phyloP scores from a whole-genome alignment of 2,329 filamentous ascomycete genomes.

The Botrytis cinerea region DNA sequence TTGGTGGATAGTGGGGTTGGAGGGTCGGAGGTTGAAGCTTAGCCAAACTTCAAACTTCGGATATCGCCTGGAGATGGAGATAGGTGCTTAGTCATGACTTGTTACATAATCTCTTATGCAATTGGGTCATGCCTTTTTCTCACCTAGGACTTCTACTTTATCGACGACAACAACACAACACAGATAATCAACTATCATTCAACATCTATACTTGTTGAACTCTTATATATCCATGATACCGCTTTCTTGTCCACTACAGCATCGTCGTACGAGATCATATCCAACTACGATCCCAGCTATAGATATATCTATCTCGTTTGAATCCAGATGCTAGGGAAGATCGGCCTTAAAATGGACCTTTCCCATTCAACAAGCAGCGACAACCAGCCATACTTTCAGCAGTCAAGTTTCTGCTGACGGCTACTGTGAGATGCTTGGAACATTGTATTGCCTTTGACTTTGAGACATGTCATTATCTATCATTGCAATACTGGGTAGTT shows the following conservation, averaged over 20 bases:
- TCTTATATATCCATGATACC: neutral
- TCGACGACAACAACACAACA: neutral
- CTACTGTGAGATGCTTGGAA: neutral
- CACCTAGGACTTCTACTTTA: neutral
- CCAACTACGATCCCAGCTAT: neutral
- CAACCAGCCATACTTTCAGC: neutral
- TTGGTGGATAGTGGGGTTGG: constrained; percentile 22
- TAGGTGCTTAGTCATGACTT: neutral
- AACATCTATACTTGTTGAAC: neutral
- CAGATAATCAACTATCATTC: neutral
- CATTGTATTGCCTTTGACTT: neutral
- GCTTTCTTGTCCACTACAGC: neutral
- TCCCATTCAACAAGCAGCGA: neutral
- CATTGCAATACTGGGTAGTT: neutral
- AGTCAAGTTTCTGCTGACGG: neutral
- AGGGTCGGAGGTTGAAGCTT: neutral
- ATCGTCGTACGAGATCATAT: neutral
- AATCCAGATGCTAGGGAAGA: neutral
- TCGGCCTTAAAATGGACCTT: neutral
- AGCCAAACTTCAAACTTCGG: constrained; percentile 14
- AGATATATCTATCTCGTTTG: neutral
- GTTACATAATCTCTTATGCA: neutral
- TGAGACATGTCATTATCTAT: neutral
- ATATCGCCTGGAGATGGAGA: constrained; percentile 1
- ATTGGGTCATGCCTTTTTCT: too few relatives aligned